Percentiles rank a stretch among this genome's conserved stretches.
Evolutionary conservation across 768 basidiomycete species (phyloP).

Genomic region (Megacollybia marginata): DNA sequence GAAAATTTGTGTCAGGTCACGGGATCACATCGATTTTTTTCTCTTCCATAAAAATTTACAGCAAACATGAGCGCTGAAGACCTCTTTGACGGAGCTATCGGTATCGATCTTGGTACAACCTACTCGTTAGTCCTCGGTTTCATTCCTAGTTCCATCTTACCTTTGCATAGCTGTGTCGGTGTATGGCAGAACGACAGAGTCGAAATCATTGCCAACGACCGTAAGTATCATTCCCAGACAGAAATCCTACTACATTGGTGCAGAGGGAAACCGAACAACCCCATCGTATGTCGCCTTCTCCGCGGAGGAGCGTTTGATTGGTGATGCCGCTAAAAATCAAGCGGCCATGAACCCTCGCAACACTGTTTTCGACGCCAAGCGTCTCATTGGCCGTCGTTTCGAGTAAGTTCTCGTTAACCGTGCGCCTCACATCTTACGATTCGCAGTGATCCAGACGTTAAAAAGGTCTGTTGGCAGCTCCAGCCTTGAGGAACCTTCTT

Average conservation of each 20-base stretch:
- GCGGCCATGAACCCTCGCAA: slow-evolving; percentile 99
- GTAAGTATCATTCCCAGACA: slow-evolving; percentile 36
- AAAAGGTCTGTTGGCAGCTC: slow-evolving; percentile 48
- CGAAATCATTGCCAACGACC: slow-evolving; percentile 97
- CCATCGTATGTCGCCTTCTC: slow-evolving; percentile 99
- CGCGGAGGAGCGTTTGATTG: slow-evolving; percentile 91
- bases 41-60: too few species aligned
- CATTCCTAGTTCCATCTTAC: slow-evolving; percentile 13
- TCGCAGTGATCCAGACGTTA: slow-evolving; percentile 82
- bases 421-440: slow-evolving; percentile 8
- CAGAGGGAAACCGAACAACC: slow-evolving; percentile 98
- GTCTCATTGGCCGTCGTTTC: slow-evolving; percentile 94
- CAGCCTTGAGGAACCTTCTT: not conserved
- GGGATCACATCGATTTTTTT: too few species aligned
- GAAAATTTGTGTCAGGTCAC: too few species aligned
- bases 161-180: slow-evolving; percentile 76
- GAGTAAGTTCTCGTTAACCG: slow-evolving; percentile 52
- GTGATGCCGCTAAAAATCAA: slow-evolving; percentile 98
- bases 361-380: slow-evolving; percentile 99
- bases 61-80: slow-evolving; percentile 72
- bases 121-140: slow-evolving; percentile 64
- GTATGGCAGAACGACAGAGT: slow-evolving; percentile 99
- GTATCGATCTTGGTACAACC: slow-evolving; percentile 95
- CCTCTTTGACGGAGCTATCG: slow-evolving; percentile 92
- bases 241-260: not conserved